Evolutionary conservation across 768 basidiomycete species (phyloP), one percentile per base, ranked within the genome.

Genomic region (Coprinopsis cinerea): DNA sequence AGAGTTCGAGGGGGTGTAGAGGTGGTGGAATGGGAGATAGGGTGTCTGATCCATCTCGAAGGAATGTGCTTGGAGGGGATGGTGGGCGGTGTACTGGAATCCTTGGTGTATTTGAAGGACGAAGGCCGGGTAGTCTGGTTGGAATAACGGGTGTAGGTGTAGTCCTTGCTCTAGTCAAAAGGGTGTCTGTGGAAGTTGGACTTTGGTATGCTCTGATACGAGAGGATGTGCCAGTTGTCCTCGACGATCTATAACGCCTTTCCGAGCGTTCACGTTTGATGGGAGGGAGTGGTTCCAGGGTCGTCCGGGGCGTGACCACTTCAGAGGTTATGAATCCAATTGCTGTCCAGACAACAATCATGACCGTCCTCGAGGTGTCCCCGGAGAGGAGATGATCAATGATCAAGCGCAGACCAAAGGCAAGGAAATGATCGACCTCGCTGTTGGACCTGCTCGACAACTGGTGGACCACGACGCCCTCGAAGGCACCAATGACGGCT

Each of bases 391-490:
- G 55, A 20, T 74, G 57, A 56, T 78, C 76, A 32, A 75, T 58
- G 34, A 66, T 53, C 24, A 75, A 60, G 20, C 75, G 72, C 44
- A 77, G 61, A 25, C 67, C 69, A 47, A 68, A 74, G 32, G 73
- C 68, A 18, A 76, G 64, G 54, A 67, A 65, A 48, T 72, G 69
- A 58, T 74, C 70, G 23, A 70, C 39, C 44, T 57, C 57, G 13
- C 62, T 57, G 28, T 62, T 61, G 5, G 65, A 58, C 37, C 56
- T 54, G 20, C 54, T 64, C 26, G 67, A 67, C 37, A 73, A 59
- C 45, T 71, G 69, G 55, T 74, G 68, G n/a, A 75, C 55, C 17
- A 70, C 62, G 24, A 67, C 61, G 39, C 72, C 73, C 57, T 75
- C 73, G 69, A 70, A 73, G 35, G 71, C 40, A 7, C 76, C 76